phyloP scores from a whole-genome alignment of 2,329 filamentous ascomycete genomes.

The Coniochaeta prunicola region DNA sequence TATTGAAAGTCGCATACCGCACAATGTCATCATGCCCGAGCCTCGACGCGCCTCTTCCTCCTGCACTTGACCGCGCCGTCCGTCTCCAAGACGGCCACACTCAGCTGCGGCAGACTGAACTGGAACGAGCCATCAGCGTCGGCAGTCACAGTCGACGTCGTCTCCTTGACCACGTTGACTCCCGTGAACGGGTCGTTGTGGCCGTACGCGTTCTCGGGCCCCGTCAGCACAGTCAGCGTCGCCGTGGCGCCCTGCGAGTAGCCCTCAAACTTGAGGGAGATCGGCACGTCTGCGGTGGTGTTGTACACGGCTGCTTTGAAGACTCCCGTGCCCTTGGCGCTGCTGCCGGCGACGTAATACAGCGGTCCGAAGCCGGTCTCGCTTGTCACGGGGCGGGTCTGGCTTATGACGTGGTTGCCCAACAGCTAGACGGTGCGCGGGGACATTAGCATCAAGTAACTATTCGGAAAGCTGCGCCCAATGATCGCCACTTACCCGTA shows the following conservation, averaged over 20 bases:
- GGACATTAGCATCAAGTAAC: slow-evolving; percentile 9
- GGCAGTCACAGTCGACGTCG: slow-evolving; percentile 29
- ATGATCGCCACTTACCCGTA: slow-evolving; percentile 17
- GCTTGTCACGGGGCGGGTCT: slow-evolving; percentile 35
- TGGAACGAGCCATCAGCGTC: slow-evolving; percentile 38
- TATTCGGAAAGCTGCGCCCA: background rate
- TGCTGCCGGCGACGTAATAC: slow-evolving; percentile 42
- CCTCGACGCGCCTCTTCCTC: background rate
- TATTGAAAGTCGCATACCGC: background rate
- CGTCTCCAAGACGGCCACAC: slow-evolving; percentile 48
- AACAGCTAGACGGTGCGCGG: slow-evolving; percentile 26
- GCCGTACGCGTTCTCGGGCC: slow-evolving; percentile 31
- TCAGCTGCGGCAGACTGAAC: slow-evolving; percentile 46
- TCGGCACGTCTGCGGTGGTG: slow-evolving; percentile 36
- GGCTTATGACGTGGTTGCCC: slow-evolving; percentile 34
- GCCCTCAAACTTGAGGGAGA: slow-evolving; percentile 38
- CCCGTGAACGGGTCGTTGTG: slow-evolving; percentile 35
- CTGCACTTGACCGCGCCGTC: background rate
- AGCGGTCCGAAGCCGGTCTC: slow-evolving; percentile 34
- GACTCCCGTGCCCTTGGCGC: slow-evolving; percentile 29
- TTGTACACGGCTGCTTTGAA: slow-evolving; percentile 49
- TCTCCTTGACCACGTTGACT: slow-evolving; percentile 41
- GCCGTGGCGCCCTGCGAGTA: slow-evolving; percentile 29
- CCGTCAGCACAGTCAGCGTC: slow-evolving; percentile 37
- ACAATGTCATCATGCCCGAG: background rate